Percentiles rank a stretch among this genome's conserved stretches.
These are phyloP conservation scores for Teunomyces cretensis DNA, from an alignment of 805 yeast species.

Conservation along the genomic window DNA sequence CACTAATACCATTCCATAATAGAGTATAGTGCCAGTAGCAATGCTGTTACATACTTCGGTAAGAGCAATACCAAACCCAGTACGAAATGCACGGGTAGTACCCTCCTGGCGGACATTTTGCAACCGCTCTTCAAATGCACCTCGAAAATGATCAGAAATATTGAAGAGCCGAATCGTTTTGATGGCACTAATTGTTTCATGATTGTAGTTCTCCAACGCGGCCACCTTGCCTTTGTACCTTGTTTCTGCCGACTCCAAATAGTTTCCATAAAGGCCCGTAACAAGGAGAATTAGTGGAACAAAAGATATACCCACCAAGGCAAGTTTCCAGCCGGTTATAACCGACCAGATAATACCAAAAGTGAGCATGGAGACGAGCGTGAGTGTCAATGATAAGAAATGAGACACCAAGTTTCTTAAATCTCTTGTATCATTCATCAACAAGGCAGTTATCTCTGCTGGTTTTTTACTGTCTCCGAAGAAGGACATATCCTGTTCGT, in stretches of 20 bases:
- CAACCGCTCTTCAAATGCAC: conserved; percentile 33
- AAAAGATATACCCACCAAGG: conserved; percentile 78
- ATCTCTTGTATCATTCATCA: conserved; percentile 83
- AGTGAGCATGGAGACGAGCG: conserved; percentile 52
- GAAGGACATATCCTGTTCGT: conserved; percentile 56
- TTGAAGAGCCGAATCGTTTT: conserved; percentile 63
- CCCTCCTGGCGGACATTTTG: conserved; percentile 40
- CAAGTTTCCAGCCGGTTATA: conserved; percentile 78
- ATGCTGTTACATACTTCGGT: conserved; percentile 52
- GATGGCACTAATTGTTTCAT: conserved; percentile 58
- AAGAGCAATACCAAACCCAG: conserved; percentile 68
- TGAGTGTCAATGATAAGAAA: conserved; percentile 53
- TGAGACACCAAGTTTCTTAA: conserved; percentile 63
- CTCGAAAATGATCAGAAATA: conserved; percentile 48
- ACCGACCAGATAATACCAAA: conserved; percentile 79
- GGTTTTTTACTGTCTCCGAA: conserved; percentile 41
- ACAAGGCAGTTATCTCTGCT: conserved; percentile 59
- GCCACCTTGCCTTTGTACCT: conserved; percentile 58
- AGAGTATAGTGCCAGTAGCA: conserved; percentile 73
- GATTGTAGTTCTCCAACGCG: conserved; percentile 47
- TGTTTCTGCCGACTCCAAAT: conserved; percentile 57
- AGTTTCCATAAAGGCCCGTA: conserved; percentile 50
- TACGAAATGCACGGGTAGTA: conserved; percentile 49
- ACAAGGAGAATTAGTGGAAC: conserved; percentile 60
- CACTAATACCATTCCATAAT: conserved; percentile 76